These are phyloP conservation scores for Backusella mclennaniae DNA, from an alignment of 192 early-diverging fungal species.

Conservation along the genomic window DNA sequence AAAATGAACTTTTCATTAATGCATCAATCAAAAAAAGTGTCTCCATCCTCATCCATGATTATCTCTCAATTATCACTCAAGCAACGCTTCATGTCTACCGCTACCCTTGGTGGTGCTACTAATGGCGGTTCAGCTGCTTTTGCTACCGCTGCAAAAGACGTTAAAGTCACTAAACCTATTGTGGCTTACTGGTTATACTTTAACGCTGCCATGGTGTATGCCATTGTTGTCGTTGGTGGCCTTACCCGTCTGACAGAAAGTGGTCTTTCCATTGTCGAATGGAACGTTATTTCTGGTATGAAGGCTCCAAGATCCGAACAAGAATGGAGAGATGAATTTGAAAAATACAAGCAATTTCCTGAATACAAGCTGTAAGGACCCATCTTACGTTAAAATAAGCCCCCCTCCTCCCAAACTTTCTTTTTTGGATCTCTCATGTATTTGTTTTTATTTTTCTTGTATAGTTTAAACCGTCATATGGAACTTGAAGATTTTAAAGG, in stretches of 20 bases:
- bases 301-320: slow-evolving; percentile 79
- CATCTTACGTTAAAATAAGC: no score
- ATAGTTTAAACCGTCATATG: slow-evolving; percentile 85
- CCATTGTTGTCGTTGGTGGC: slow-evolving; percentile 92
- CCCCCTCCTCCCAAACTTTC: neutral
- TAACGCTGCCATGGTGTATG: slow-evolving; percentile 86
- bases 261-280: slow-evolving; percentile 95
- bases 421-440: neutral
- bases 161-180: slow-evolving; percentile 38
- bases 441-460: slow-evolving; percentile 11
- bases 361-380: slow-evolving; percentile 87
- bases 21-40: neutral
- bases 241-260: slow-evolving; percentile 94
- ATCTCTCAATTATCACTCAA: neutral
- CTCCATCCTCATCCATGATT: neutral
- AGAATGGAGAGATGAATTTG: slow-evolving; percentile 94
- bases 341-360: slow-evolving; percentile 98
- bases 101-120: neutral
- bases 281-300: slow-evolving; percentile 94
- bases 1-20: neutral
- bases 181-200: slow-evolving; percentile 94
- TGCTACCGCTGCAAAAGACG: neutral
- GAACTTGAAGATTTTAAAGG: slow-evolving; percentile 92
- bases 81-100: neutral
- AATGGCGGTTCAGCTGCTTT: neutral